Evolutionary conservation across 1,139 yeast species (phyloP).

Genomic region (Sugiyamaella castrensis): DNA sequence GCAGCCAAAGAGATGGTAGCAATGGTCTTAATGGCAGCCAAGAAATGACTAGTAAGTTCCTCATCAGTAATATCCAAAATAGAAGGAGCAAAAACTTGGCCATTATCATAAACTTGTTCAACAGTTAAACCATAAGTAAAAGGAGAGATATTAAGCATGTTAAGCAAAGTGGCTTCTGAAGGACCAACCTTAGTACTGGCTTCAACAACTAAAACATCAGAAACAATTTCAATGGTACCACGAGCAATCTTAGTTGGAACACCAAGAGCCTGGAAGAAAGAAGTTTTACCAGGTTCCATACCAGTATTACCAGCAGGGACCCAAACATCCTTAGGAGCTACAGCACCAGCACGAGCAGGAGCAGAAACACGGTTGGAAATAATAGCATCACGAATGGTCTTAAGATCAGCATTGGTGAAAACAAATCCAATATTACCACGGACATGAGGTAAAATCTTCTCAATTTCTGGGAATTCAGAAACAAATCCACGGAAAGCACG

Average conservation of each 20-base stretch:
- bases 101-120: slow-evolving; percentile 96
- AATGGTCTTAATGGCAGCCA: slow-evolving; percentile 87
- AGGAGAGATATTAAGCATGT: slow-evolving; percentile 99
- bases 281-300: slow-evolving; percentile 99
- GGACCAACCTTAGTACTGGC: slow-evolving; percentile 92
- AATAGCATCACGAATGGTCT: slow-evolving; percentile 83
- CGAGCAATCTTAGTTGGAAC: slow-evolving; percentile 99
- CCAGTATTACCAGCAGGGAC: slow-evolving; percentile 99
- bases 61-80: slow-evolving; percentile 99
- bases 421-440: slow-evolving; percentile 99
- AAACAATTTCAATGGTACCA: slow-evolving; percentile 99
- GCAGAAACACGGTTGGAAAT: slow-evolving; percentile 97
- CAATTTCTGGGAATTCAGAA: slow-evolving; percentile 91
- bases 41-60: slow-evolving; percentile 89
- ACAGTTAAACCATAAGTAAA: slow-evolving; percentile 98
- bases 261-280: slow-evolving; percentile 99
- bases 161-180: slow-evolving; percentile 97
- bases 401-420: slow-evolving; percentile 95
- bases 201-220: slow-evolving; percentile 93
- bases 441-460: slow-evolving; percentile 90
- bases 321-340: slow-evolving; percentile 97
- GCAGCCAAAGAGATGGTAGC: slow-evolving; percentile 96
- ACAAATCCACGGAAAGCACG: slow-evolving; percentile 98
- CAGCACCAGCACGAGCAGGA: slow-evolving; percentile 99
- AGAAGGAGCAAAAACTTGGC: slow-evolving; percentile 95